These are phyloP conservation scores for Tylopilus plumbeoviolaceoides DNA, from an alignment of 768 basidiomycete genomes.

Conservation along the genomic window DNA sequence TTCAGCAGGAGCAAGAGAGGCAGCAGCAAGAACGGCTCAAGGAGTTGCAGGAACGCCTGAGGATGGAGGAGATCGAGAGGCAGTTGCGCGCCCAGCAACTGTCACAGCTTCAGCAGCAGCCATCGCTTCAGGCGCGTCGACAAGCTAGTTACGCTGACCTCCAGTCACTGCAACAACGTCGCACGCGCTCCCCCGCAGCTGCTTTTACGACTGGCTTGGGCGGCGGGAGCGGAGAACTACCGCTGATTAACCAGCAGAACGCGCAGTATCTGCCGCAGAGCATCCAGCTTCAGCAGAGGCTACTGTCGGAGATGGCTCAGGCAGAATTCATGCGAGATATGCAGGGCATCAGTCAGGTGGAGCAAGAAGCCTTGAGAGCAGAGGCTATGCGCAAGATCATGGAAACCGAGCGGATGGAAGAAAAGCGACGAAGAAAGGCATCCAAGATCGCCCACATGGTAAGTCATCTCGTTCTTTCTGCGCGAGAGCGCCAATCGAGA, in stretches of 20 bases:
- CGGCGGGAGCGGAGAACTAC: slow-evolving; percentile 29
- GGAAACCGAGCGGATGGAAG: slow-evolving; percentile 86
- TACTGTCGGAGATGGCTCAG: slow-evolving; percentile 74
- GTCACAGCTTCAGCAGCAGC: slow-evolving; percentile 43
- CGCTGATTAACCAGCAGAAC: slow-evolving; percentile 47
- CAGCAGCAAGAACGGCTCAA: slow-evolving; percentile 53
- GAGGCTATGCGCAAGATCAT: slow-evolving; percentile 89
- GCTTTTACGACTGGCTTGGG: slow-evolving; percentile 24
- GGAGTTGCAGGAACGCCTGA: slow-evolving; percentile 62
- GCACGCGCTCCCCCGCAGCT: slow-evolving; percentile 45
- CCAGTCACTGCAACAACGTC: slow-evolving; percentile 46
- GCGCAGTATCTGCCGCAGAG: slow-evolving; percentile 55
- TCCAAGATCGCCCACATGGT: slow-evolving; percentile 90
- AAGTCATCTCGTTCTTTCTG: slow-evolving; percentile 15
- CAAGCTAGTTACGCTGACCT: slow-evolving; percentile 45
- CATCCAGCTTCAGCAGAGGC: slow-evolving; percentile 69
- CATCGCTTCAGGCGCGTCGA: slow-evolving; percentile 35
- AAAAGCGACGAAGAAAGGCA: slow-evolving; percentile 74
- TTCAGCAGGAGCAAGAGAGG: slow-evolving; percentile 66
- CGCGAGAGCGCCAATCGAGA: not conserved
- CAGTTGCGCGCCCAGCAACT: slow-evolving; percentile 53
- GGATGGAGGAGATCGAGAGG: slow-evolving; percentile 62
- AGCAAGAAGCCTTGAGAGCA: slow-evolving; percentile 66
- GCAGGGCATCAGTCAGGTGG: slow-evolving; percentile 53
- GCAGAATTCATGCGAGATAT: slow-evolving; percentile 63